Base-by-base conservation (phyloP, 768 basidiomycete genomes). In the Favolaschia claudopus region DNA sequence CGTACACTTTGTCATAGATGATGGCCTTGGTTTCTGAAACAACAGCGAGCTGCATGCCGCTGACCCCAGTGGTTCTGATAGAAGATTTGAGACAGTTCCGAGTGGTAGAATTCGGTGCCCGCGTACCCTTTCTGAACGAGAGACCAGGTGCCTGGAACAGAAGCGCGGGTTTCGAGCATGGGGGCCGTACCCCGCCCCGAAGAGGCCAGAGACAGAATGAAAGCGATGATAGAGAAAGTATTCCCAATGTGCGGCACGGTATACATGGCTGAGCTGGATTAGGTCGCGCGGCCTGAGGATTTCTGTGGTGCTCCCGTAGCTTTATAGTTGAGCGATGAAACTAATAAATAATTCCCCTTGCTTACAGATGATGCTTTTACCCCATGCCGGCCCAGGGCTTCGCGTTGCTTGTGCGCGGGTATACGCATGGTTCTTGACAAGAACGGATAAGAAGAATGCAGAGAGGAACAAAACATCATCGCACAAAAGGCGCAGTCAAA, bases 1-100 rank as follows among this genome's bases (percentile, higher is more conserved):
- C 55, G 34, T 60, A 67, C 67, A 68, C 67, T 67, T 68, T 67
- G 25, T 68, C 67, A 19, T 62, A 68, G 27, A 68, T 68, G 33
- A 68, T 60, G 22, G 63, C 67, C 34, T 52, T 68, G 37, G 63
- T 68, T 39, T 68, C 67, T 9, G 67, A 60, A 32, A 57, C 49
- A 19, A 68, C 51, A 29, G 60, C 67, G 24, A 68, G 50, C 48
- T 68, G 67, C 59, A 62, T 61, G 27, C 49, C 67, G 34, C 65
- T 68, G 29, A 68, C 67, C 27, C 67, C 67, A 5, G 67, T 67
- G 19, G 65, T 68, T 42, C 67, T 68, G 49, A 9, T 3, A 29
- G 10, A 52, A 32, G 15, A 19, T 17, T 45, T 19, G 24, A 9
- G 20, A 12, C 7, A n/a, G 15, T 32, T 28, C 5, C n/a, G 14